phyloP scores from a whole-genome alignment of 163 green algal species.

The Scenedesmus sp. region DNA sequence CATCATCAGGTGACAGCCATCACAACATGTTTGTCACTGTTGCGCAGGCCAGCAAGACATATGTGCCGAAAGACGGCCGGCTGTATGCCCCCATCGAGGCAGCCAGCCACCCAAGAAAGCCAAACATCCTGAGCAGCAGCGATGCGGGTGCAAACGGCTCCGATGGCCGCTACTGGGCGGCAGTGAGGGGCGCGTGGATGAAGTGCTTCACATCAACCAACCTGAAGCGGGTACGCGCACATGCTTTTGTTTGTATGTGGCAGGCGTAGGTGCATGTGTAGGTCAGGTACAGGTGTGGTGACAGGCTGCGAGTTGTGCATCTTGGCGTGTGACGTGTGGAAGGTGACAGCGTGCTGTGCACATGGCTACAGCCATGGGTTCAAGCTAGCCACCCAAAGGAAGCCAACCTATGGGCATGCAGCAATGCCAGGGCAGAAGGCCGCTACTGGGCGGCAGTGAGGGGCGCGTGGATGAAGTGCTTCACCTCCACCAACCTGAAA shows the following conservation, averaged over 20 bases:
- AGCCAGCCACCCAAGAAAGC: background rate
- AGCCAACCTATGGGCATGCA: too few species aligned
- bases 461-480: constrained; percentile 34
- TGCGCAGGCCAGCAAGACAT: constrained; percentile 32
- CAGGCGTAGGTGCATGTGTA: background rate
- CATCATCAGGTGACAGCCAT: too few species aligned
- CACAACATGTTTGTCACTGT: too few species aligned
- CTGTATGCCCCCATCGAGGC: constrained; percentile 2
- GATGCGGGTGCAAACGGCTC: background rate
- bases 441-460: constrained; percentile 29
- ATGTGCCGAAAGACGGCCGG: constrained; percentile 13
- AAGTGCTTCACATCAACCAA: constrained; percentile 43
- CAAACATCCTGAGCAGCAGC: constrained; percentile 30
- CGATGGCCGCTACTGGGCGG: constrained; percentile 36
- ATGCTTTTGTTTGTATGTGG: background rate
- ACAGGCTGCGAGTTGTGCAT: too few species aligned
- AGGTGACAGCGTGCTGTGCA: too few species aligned
- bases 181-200: constrained; percentile 23
- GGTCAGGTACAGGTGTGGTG: too few species aligned
- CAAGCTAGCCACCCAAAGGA: too few species aligned
- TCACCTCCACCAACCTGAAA: constrained; percentile 25
- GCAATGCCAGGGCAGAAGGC: background rate
- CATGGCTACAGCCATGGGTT: too few species aligned
- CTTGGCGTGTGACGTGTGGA: too few species aligned
- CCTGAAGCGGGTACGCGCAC: constrained; percentile 7